Percentiles rank a stretch among this genome's conserved stretches.
Conservation (phyloP, 2,329 filamentous ascomycete species). For the Diaporthe aspalathi region DNA sequence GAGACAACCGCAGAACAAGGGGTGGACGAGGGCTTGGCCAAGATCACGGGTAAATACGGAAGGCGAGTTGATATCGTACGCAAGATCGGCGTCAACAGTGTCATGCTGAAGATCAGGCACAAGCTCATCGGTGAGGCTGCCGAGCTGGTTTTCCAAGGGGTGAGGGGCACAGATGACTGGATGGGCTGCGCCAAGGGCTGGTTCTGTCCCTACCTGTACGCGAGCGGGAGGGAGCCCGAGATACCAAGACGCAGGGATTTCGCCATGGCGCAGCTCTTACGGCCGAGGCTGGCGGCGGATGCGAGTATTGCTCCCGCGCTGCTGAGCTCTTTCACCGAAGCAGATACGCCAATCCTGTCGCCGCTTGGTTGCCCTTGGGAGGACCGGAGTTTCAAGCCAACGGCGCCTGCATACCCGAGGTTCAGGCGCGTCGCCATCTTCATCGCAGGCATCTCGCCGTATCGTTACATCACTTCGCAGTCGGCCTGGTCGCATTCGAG, state of each 20-base stretch:
- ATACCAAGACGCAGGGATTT: slow-evolving; percentile 40
- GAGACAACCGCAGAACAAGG: slow-evolving; percentile 40
- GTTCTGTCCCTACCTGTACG: slow-evolving; percentile 42
- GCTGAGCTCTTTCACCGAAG: slow-evolving; percentile 36
- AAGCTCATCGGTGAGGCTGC: slow-evolving; percentile 42
- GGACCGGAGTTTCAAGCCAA: slow-evolving; percentile 29
- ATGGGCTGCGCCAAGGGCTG: slow-evolving; percentile 41
- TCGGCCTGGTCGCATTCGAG: slow-evolving; percentile 41
- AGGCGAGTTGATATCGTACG: slow-evolving; percentile 36
- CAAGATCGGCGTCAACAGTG: slow-evolving; percentile 39
- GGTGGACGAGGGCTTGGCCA: slow-evolving; percentile 39
- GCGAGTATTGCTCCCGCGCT: slow-evolving; percentile 40
- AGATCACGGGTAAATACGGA: slow-evolving; percentile 34
- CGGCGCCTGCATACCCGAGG: slow-evolving; percentile 32
- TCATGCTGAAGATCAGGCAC: slow-evolving; percentile 40
- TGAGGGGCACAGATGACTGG: slow-evolving; percentile 33
- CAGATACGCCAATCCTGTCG: slow-evolving; percentile 40
- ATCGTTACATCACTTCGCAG: slow-evolving; percentile 38
- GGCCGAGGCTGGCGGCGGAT: slow-evolving; percentile 39
- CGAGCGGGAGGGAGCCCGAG: slow-evolving; percentile 39
- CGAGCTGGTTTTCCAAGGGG: slow-evolving; percentile 39
- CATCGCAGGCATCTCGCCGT: slow-evolving; percentile 41
- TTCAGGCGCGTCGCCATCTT: slow-evolving; percentile 40
- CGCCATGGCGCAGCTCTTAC: slow-evolving; percentile 39
- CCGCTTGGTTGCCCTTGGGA: slow-evolving; percentile 35